Base-by-base conservation (phyloP, 75 land plant genomes). In the Cupressus sempervirens region DNA sequence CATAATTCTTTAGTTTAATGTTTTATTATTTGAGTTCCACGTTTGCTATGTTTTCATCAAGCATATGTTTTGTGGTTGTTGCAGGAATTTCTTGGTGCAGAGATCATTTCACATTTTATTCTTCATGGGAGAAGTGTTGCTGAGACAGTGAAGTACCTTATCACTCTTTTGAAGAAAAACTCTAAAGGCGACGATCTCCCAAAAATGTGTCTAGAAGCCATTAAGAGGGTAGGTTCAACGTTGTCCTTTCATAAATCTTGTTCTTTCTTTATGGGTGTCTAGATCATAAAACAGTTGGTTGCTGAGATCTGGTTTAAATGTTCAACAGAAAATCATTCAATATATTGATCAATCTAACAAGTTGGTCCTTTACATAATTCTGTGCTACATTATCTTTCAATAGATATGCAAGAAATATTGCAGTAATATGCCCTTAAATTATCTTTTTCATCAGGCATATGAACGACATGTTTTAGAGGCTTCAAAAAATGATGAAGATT, bases 61-160 rank as follows among this genome's bases (percentile, higher is more conserved):
- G 30, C 12, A 41, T 23, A 79, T 26, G 36, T 48, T 84, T 41
- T 32, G 41, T 62, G 35, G 13, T 46, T 80, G 10, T 29, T 89
- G 86, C 93, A 97, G 99, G 99, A 93, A 11, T 93, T 89, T 90
- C 91, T 97, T 84, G 94, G 91, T 68, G 94, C 99, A 34, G 96
- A 92, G 86, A 91, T 97, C 15, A 88, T 97, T 84, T 97, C 99
- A 86, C 98, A 97, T 88, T 96, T 92, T 85, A 91, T 87, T 62
- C 89, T 93, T 87, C 98, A 97, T 89, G 98, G 98, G 48, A 87
- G 91, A 81, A 90, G 90, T 82, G 91, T 91, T 32, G 88, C 93
- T 29, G 99, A 97, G 86, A 93, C 95, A 75, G 88, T 97, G 50
- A 97, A 94, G 89, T 87, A 96, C 88, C 85, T 97, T 65, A 90